Percentiles rank a stretch among this genome's conserved stretches.
Conservation (phyloP, 2,329 filamentous ascomycete species). For the Immersiporthe knoxdaviesiana region DNA sequence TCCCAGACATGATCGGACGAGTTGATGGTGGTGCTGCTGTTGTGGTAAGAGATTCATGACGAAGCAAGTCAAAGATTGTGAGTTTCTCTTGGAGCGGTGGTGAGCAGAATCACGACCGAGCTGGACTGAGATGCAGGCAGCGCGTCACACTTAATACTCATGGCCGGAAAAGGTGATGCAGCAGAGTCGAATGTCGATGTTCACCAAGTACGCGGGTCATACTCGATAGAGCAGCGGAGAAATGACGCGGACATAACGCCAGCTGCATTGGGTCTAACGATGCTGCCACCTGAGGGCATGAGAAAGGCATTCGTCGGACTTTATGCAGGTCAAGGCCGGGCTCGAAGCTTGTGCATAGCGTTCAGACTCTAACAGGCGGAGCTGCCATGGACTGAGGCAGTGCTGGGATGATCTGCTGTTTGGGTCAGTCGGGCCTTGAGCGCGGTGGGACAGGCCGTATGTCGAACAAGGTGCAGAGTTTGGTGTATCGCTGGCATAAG, state of each 20-base stretch:
- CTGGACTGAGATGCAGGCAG: not conserved
- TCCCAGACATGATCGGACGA: constrained; percentile 17
- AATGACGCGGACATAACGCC: constrained; percentile 1
- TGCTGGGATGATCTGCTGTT: not conserved
- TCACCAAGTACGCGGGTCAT: not conserved
- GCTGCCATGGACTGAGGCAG: not conserved
- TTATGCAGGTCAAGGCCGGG: not conserved
- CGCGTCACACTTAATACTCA: not conserved
- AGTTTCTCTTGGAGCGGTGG: too few species aligned
- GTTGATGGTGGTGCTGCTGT: not conserved
- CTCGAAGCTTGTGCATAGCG: not conserved
- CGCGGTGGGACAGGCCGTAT: not conserved
- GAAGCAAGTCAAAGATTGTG: too few species aligned
- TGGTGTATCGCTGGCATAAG: too few species aligned
- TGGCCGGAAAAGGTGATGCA: not conserved
- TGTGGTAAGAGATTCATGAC: too few species aligned
- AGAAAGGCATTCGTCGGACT: not conserved
- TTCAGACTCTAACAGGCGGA: not conserved
- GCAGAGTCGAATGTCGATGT: not conserved
- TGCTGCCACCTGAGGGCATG: not conserved
- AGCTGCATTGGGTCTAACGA: not conserved
- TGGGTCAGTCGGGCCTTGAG: too few species aligned
- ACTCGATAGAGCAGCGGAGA: not conserved
- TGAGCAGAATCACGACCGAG: not conserved
- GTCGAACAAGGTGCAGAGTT: too few species aligned